phyloP scores from a whole-genome alignment of 1,139 yeast genomes.

The Ogataea hybrid region DNA sequence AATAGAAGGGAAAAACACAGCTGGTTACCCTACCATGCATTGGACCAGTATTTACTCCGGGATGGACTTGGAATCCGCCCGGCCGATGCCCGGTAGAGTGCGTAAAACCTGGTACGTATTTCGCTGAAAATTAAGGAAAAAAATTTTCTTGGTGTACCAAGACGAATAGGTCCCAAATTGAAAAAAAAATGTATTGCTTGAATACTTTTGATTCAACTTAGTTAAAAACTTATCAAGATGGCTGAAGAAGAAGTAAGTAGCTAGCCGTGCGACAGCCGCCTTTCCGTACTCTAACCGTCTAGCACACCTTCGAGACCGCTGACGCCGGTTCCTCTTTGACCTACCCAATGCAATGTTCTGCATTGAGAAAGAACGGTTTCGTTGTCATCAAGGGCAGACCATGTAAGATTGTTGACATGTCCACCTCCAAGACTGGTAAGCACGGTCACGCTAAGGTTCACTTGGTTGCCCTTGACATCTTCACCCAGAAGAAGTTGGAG shows the following conservation, averaged over 20 bases:
- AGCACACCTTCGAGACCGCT: slow-evolving; percentile 96
- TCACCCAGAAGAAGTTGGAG: slow-evolving; percentile 99
- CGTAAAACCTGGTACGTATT: neutral
- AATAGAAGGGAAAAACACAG: neutral
- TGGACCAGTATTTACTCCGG: slow-evolving; percentile 8
- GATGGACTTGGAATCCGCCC: neutral
- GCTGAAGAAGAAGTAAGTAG: slow-evolving; percentile 73
- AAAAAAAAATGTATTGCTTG: slow-evolving; percentile 16
- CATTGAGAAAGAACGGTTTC: slow-evolving; percentile 99
- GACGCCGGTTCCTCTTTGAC: slow-evolving; percentile 99
- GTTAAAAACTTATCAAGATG: slow-evolving; percentile 40
- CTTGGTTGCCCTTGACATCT: slow-evolving; percentile 97
- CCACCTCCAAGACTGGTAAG: slow-evolving; percentile 99
- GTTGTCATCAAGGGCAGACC: slow-evolving; percentile 99
- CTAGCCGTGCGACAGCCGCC: neutral
- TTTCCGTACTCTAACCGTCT: slow-evolving; percentile 11
- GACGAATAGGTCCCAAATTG: slow-evolving; percentile 14
- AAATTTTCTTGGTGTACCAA: slow-evolving; percentile 13
- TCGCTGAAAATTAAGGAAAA: neutral
- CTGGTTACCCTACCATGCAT: slow-evolving; percentile 14
- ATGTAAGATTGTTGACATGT: slow-evolving; percentile 99
- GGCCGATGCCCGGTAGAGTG: neutral
- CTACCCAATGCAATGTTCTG: slow-evolving; percentile 99
- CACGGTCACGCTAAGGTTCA: slow-evolving; percentile 99
- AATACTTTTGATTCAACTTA: slow-evolving; percentile 12